Base-by-base conservation (phyloP, 108 stramenopile genomes). In the Skeletonema costatum region DNA sequence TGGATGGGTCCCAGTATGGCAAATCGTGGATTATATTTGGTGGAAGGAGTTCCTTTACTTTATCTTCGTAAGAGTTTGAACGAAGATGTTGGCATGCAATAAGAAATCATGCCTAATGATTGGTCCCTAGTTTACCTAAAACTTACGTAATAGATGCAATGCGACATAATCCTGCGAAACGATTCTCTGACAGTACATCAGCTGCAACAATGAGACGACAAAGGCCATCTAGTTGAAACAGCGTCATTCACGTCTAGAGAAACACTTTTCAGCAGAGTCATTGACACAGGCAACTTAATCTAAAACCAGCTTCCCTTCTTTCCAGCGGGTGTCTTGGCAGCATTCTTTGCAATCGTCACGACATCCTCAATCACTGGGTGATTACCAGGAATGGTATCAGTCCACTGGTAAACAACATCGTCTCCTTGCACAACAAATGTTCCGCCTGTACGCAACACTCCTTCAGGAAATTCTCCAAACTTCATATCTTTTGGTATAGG, bases 361-460 rank as follows among this genome's bases (percentile, higher is more conserved):
- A 92, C 90, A 14, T 89, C 77, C 9, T 79, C 72, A 62, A 96
- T 76, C 32, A 87, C 88, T 11, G 95, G 95, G 38, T 92, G 90
- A 60, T 93, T 92, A 38, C 95, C 95, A 29, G 92, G 95, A 30
- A 96, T 48, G 13, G 77, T 81, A 77, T 96, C 92, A 53, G 80
- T 92, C 88, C 91, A 93, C 68, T 85, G 86, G 78, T 92, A 96
- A 1, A 88, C 16, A 36, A 92, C 83, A 11, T 88, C 82, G 56
- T 92, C 75, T 14, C 86, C 91, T 14, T 86, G 74, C 9, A 96
- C 83, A 7, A 96, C 90, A 77, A 96, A 93, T 16, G 95, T 96
- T 4, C 95, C 95, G 13, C 95, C 95, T 44, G 93, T 81, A 68
- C 90, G 77, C 65, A 91, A 71, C n/a, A 96, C 95, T 11, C 91